These are phyloP conservation scores for Podila horticola DNA, from an alignment of 192 early-diverging fungal genomes.

Conservation along the genomic window DNA sequence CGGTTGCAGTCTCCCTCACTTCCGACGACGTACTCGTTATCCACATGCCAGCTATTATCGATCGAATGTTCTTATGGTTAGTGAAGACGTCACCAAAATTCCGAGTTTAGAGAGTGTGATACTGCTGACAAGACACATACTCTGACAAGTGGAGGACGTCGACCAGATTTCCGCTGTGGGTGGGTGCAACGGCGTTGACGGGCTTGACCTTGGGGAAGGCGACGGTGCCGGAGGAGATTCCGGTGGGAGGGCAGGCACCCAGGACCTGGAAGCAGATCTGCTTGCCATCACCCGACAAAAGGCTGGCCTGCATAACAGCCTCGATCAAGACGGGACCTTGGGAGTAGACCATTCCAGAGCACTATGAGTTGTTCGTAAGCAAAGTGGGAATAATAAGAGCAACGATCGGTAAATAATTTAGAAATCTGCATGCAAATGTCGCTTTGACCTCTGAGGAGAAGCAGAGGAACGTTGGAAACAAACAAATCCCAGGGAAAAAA, in stretches of 20 bases:
- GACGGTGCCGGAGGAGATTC: slow-evolving; percentile 38
- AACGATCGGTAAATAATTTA: neutral
- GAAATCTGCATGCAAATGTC: neutral
- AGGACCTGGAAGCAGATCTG: slow-evolving; percentile 54
- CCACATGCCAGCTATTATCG: slow-evolving; percentile 12
- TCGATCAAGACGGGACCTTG: slow-evolving; percentile 58
- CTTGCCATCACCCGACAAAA: slow-evolving; percentile 54
- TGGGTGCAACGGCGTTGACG: slow-evolving; percentile 15
- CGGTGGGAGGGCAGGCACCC: slow-evolving; percentile 56
- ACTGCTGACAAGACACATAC: slow-evolving; percentile 34
- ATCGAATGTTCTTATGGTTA: neutral
- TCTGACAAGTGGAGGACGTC: slow-evolving; percentile 64
- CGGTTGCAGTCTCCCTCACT: slow-evolving; percentile 60
- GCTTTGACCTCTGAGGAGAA: neutral
- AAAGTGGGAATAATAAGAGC: neutral
- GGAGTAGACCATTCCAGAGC: slow-evolving; percentile 57
- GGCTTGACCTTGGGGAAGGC: slow-evolving; percentile 61
- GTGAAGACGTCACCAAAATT: slow-evolving; percentile 27
- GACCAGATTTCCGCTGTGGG: slow-evolving; percentile 35
- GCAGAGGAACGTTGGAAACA: slow-evolving; percentile 3
- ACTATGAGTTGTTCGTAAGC: slow-evolving; percentile 28
- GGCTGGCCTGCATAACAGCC: slow-evolving; percentile 48
- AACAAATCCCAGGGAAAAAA: neutral
- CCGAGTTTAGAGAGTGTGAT: neutral
- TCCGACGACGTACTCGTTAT: slow-evolving; percentile 44